Percentiles rank a stretch among this genome's conserved stretches.
phyloP scores from a whole-genome alignment of 2,329 filamentous ascomycete species.

The Xylariaceae sp. region DNA sequence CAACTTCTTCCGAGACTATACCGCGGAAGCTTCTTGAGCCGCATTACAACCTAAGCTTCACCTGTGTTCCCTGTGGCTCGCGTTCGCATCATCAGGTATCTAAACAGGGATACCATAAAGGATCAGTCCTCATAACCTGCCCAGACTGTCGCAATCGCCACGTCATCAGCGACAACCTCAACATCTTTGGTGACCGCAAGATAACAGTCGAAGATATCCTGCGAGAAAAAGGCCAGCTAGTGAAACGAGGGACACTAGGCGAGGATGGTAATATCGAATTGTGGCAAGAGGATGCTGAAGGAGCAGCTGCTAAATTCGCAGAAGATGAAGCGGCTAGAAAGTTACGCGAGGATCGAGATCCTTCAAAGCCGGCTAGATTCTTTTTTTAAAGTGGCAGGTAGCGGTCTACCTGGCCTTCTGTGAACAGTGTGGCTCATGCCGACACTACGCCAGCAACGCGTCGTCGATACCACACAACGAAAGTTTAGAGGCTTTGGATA shows the following conservation, averaged over 20 bases:
- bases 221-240: constrained; percentile 73
- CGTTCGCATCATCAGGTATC: constrained; percentile 86
- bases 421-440: constrained; percentile 13
- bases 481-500: neutral
- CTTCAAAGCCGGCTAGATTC: constrained; percentile 29
- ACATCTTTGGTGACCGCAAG: constrained; percentile 74
- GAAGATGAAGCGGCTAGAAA: neutral
- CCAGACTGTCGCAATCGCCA: constrained; percentile 86
- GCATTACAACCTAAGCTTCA: constrained; percentile 88
- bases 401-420: constrained; percentile 29
- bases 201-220: constrained; percentile 80
- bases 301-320: neutral
- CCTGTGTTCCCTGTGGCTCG: constrained; percentile 82
- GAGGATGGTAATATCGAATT: constrained; percentile 90
- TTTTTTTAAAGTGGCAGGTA: constrained; percentile 7
- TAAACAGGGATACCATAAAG: constrained; percentile 93
- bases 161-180: constrained; percentile 87
- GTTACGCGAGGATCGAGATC: constrained; percentile 21
- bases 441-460: constrained; percentile 33
- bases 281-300: constrained; percentile 69
- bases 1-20: constrained; percentile 35
- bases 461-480: constrained; percentile 28
- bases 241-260: constrained; percentile 74
- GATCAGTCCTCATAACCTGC: constrained; percentile 87
- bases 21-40: constrained; percentile 54